A percentile compares a stretch with the other conserved stretches of the same genome.
Evolutionary conservation across 1,284 basidiomycete genomes (phyloP).

Genomic region (Sutorius eximius): DNA sequence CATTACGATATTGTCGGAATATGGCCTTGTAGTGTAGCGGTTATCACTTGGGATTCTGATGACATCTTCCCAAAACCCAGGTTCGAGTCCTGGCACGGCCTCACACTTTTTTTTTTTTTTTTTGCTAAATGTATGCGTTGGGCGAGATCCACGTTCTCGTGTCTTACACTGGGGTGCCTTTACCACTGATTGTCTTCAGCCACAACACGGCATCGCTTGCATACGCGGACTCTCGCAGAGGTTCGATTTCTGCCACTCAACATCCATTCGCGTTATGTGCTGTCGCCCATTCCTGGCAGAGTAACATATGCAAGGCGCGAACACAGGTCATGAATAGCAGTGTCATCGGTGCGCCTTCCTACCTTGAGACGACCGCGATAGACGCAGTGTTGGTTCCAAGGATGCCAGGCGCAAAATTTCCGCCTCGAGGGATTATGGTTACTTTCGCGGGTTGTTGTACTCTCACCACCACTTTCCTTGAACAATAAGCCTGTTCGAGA

Average conservation of each 20-base stretch:
- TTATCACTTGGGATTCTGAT: slow-evolving; percentile 62
- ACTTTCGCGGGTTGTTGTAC: not conserved
- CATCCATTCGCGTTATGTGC: slow-evolving; percentile 45
- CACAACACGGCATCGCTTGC: slow-evolving; percentile 43
- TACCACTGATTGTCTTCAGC: slow-evolving; percentile 45
- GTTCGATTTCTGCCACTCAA: slow-evolving; percentile 43
- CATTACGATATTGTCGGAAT: not conserved
- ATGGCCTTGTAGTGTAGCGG: slow-evolving; percentile 53
- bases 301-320: too few species aligned
- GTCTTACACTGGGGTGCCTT: slow-evolving; percentile 56
- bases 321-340: too few species aligned
- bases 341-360: too few species aligned
- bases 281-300: not conserved
- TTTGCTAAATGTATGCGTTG: too few species aligned
- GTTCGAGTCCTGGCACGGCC: slow-evolving; percentile 27
- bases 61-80: slow-evolving; percentile 24
- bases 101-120: not conserved
- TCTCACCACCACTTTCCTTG: not conserved
- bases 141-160: not conserved
- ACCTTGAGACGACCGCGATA: not conserved
- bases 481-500: not conserved
- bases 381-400: too few species aligned
- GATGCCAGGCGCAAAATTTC: too few species aligned
- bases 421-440: too few species aligned
- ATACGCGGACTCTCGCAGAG: slow-evolving; percentile 41